A percentile compares a stretch with the other conserved stretches of the same genome.
Evolutionary conservation across 331 rosid species (phyloP).

Genomic region (Rhamnella rubrinervis): DNA sequence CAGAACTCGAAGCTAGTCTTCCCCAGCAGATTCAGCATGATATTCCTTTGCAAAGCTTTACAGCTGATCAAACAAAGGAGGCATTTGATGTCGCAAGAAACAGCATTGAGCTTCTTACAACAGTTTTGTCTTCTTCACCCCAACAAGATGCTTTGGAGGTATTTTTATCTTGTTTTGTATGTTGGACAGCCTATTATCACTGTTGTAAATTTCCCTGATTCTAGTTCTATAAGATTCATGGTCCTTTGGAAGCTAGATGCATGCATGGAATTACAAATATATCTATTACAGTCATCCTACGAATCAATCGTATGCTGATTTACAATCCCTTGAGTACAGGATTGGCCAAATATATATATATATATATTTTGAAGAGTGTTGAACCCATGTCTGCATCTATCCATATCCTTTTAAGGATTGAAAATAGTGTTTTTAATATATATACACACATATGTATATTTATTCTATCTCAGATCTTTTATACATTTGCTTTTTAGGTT

Average conservation of each 20-base stretch:
- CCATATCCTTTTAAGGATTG: background rate
- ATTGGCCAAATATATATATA: too few species aligned
- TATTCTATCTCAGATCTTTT: too few species aligned
- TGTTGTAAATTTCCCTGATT: background rate
- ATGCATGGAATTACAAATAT: background rate
- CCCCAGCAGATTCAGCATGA: slow-evolving; percentile 52
- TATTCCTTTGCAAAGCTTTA: slow-evolving; percentile 52
- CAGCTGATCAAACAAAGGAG: slow-evolving; percentile 83
- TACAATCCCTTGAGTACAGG: too few species aligned
- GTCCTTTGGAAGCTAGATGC: too few species aligned
- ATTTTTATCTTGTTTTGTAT: slow-evolving; percentile 20
- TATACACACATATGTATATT: too few species aligned
- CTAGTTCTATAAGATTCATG: background rate
- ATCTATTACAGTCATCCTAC: background rate
- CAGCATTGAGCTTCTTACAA: slow-evolving; percentile 84
- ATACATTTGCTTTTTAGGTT: too few species aligned
- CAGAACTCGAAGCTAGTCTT: slow-evolving; percentile 49
- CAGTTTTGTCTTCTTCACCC: slow-evolving; percentile 90
- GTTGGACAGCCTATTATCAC: background rate
- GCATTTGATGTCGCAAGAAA: slow-evolving; percentile 94
- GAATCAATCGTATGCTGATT: too few species aligned
- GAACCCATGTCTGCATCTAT: background rate
- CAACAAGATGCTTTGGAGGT: slow-evolving; percentile 87
- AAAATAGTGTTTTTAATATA: background rate
- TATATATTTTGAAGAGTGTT: background rate